Conservation (phyloP, 2,329 filamentous ascomycete species). For the Cadophora sp. region DNA sequence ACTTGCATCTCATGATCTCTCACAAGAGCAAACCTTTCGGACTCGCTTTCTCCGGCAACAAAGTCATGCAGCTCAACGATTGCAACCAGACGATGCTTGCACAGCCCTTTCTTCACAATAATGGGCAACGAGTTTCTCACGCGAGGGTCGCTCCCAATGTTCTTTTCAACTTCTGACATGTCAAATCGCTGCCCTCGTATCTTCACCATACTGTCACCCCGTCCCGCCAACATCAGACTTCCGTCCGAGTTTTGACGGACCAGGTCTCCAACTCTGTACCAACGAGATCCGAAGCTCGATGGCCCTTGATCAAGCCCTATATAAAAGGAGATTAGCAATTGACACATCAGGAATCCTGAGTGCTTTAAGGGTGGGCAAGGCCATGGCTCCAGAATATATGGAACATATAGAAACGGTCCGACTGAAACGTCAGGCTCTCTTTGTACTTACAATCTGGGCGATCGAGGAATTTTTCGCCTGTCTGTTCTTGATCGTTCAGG, state of each 20-base stretch:
- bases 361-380: background rate
- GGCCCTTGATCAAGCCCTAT: constrained; percentile 43
- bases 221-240: constrained; percentile 61
- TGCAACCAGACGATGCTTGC: constrained; percentile 20
- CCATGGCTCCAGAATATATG: background rate
- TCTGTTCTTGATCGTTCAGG: constrained; percentile 62
- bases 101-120: constrained; percentile 11
- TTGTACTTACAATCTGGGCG: constrained; percentile 53
- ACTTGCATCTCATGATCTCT: background rate
- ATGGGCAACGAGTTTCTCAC: constrained; percentile 12
- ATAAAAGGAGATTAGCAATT: background rate
- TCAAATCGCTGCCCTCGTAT: constrained; percentile 69
- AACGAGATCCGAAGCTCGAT: constrained; percentile 43
- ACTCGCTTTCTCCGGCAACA: background rate
- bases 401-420: background rate
- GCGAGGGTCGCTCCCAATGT: background rate
- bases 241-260: constrained; percentile 58
- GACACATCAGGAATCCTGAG: background rate
- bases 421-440: background rate
- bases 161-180: constrained; percentile 54
- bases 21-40: background rate
- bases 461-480: constrained; percentile 61
- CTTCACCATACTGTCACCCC: constrained; percentile 73
- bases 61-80: constrained; percentile 14
- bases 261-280: constrained; percentile 67